Evolutionary conservation across 495 filamentous ascomycete genomes (phyloP).

Genomic region (Bombardia bombarda): DNA sequence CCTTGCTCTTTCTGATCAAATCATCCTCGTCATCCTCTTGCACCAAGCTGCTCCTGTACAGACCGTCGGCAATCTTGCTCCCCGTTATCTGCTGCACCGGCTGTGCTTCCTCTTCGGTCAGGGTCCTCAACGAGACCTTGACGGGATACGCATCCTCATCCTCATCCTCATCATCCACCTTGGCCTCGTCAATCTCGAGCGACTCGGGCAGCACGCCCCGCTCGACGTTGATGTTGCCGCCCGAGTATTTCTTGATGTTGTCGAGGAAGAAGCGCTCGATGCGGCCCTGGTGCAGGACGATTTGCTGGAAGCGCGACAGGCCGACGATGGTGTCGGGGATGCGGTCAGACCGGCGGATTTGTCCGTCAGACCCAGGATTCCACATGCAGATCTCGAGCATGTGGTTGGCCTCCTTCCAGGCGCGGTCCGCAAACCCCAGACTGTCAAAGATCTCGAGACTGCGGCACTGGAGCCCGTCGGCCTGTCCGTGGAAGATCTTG

Average conservation of each 20-base stretch:
- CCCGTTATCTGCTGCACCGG: conserved; percentile 27
- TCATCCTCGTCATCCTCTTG: conserved; percentile 51
- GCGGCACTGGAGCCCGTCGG: conserved; percentile 29
- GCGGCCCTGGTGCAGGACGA: conserved; percentile 47
- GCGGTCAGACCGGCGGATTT: conserved; percentile 44
- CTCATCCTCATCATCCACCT: conserved; percentile 37
- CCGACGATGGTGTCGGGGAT: conserved; percentile 44
- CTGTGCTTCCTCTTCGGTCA: conserved; percentile 38
- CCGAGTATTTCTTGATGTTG: conserved; percentile 32
- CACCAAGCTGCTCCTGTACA: conserved; percentile 42
- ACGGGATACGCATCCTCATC: conserved; percentile 47
- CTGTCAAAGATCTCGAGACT: conserved; percentile 60
- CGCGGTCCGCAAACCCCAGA: conserved; percentile 54
- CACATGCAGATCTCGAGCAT: conserved; percentile 39
- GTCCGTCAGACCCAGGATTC: conserved; percentile 42
- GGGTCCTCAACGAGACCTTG: conserved; percentile 36
- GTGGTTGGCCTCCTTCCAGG: conserved; percentile 52
- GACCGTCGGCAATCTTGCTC: conserved; percentile 32
- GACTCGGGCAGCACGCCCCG: conserved; percentile 42
- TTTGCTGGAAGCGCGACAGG: conserved; percentile 46
- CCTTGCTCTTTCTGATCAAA: conserved; percentile 24
- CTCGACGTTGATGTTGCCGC: conserved; percentile 40
- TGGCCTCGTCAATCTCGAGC: conserved; percentile 36
- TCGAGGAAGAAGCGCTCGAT: conserved; percentile 52
- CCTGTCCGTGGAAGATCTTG: conserved; percentile 20